Base-by-base conservation (phyloP, 257 asterid genomes). In the Eucommia ulmoides region DNA sequence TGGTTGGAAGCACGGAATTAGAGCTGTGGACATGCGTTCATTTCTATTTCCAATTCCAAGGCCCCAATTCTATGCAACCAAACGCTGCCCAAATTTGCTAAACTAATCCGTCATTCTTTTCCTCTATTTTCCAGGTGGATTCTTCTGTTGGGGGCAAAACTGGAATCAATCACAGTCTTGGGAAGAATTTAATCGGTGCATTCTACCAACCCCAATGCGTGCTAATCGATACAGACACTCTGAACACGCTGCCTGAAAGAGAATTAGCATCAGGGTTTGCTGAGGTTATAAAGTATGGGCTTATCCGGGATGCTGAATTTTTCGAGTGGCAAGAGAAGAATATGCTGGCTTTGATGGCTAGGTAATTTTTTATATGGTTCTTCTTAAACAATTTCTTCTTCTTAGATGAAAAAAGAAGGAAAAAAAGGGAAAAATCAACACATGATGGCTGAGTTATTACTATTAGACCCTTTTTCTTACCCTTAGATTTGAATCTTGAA, bases 141-240 rank as follows among this genome's bases (percentile, higher is more conserved):
- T 91, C 96, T 54, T 91, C 99, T 0, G 95, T 91, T 58, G 99
- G 99, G 65, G 99, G 99, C 45, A 91, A 91, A 75, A 91, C 96
- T 57, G 99, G 96, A 72, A 91, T 91, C 66, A 91, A 91, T 63
- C 96, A 91, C 71, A 88, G 56, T n/a, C 99, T 91, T 41, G 99
- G 99, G 44, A 91, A 86, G 64, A 91, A 91, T 63, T 15, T 91
- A 60, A 91, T 91, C 26, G 99, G 99, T 38, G 94, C 99, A 50
- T 91, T 91, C 70, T 91, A 86, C 73, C 99, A 86, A 53, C 99
- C 99, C 33, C 96, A 91, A n/a, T 86, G 94, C 73, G 99, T 91
- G 65, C 89, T 91, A 44, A 29, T 91, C 59, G 99, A 91, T 77
- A 91, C 83, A 2, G 64, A 86, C 51, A 86, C 99, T n/a, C 65